Evolutionary conservation across 73 alveolate genomes (phyloP).

Genomic region (Durusdinium trenchii): DNA sequence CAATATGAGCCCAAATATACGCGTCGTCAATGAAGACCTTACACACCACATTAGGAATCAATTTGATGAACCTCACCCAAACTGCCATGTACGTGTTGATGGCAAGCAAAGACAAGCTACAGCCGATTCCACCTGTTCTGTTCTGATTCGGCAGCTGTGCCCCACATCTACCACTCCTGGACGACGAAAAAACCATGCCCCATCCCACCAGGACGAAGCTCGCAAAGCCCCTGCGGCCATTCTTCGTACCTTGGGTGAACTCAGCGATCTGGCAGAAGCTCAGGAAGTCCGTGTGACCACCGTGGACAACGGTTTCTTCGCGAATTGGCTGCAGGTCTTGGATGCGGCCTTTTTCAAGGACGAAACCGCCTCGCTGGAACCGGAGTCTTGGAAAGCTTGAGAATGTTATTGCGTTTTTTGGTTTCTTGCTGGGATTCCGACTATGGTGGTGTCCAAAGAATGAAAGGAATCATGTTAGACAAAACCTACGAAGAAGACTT

Average conservation of each 20-base stretch:
- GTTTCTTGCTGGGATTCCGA: too few relatives aligned
- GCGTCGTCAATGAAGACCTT: background rate
- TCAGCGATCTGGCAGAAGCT: slow-evolving; percentile 50
- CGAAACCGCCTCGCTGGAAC: background rate
- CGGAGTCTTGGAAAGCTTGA: too few relatives aligned
- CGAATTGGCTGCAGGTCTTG: slow-evolving; percentile 72
- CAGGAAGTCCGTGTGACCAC: slow-evolving; percentile 12
- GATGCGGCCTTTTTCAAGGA: slow-evolving; percentile 49
- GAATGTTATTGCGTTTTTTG: too few relatives aligned
- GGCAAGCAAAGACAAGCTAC: background rate
- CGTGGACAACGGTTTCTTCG: slow-evolving; percentile 92
- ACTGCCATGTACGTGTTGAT: background rate
- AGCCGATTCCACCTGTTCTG: too few relatives aligned
- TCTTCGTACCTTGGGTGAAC: slow-evolving; percentile 65
- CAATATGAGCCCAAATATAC: background rate
- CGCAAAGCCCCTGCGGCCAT: slow-evolving; percentile 86
- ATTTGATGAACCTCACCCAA: background rate
- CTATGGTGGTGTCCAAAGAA: too few relatives aligned
- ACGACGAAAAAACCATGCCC: too few relatives aligned
- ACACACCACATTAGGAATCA: background rate
- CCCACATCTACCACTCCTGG: too few relatives aligned
- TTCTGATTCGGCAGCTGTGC: too few relatives aligned
- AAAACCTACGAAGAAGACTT: too few relatives aligned
- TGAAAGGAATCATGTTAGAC: too few relatives aligned
- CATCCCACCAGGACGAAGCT: slow-evolving; percentile 30